Conservation (phyloP, 2,329 filamentous ascomycete species). For the Claviceps monticola region DNA sequence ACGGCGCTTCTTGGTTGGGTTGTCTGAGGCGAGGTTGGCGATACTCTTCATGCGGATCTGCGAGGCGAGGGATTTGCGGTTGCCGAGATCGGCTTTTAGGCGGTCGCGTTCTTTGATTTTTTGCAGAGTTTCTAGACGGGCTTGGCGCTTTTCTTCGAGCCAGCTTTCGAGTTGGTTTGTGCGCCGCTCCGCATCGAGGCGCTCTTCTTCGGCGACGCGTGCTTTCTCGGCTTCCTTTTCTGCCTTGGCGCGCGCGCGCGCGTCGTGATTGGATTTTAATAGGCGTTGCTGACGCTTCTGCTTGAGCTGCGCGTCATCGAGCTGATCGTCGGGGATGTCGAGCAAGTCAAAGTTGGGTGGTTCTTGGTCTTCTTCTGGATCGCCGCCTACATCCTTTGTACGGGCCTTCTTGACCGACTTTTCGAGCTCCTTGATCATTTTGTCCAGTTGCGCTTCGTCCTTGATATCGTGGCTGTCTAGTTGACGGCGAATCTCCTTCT, state of each 20-base stretch:
- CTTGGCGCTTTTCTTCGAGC: constrained; percentile 68
- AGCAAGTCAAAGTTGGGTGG: constrained; percentile 77
- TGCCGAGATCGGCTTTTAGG: constrained; percentile 85
- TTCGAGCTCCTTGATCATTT: constrained; percentile 76
- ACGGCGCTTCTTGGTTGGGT: constrained; percentile 67
- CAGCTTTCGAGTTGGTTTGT: constrained; percentile 75
- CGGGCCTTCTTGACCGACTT: constrained; percentile 78
- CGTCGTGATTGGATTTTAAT: constrained; percentile 90
- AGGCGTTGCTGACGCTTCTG: constrained; percentile 85
- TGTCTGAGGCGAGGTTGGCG: constrained; percentile 86
- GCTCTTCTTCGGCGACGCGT: constrained; percentile 67
- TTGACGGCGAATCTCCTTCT: constrained; percentile 79
- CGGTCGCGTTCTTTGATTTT: constrained; percentile 90
- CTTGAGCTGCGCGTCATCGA: constrained; percentile 84
- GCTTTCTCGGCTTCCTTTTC: constrained; percentile 92
- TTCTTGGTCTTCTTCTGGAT: constrained; percentile 68
- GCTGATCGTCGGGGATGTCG: constrained; percentile 77
- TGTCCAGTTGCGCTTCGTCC: constrained; percentile 76
- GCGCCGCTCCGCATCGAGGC: constrained; percentile 69
- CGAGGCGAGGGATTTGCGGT: constrained; percentile 88
- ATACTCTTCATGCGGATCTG: constrained; percentile 98
- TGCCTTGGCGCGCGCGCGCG: constrained; percentile 80
- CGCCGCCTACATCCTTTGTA: constrained; percentile 81
- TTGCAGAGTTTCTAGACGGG: constrained; percentile 55
- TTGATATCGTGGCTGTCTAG: constrained; percentile 86